Evolutionary conservation across 768 basidiomycete genomes (phyloP).

Genomic region (Mycena kentingensis): DNA sequence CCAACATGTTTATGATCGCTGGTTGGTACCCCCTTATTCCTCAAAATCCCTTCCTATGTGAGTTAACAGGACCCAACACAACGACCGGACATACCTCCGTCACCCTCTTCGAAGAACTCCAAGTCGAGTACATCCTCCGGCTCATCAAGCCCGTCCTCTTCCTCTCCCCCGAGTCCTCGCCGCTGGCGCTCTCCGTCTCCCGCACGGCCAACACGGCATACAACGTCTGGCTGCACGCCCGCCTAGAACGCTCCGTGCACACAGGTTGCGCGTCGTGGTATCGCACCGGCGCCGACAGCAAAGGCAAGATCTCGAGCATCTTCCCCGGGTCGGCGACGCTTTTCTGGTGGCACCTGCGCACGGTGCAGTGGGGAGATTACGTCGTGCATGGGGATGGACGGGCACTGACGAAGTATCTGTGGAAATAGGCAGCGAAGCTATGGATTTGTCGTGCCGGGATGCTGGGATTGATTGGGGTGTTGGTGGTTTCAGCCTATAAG

Average conservation of each 20-base stretch:
- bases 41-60: background rate
- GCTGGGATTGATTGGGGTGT: no score
- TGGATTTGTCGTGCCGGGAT: no score
- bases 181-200: conserved; percentile 44
- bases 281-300: conserved; percentile 25
- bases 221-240: conserved; percentile 40
- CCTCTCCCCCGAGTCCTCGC: conserved; percentile 32
- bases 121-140: conserved; percentile 45
- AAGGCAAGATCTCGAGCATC: conserved; percentile 45
- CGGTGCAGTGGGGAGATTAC: conserved; percentile 45
- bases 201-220: conserved; percentile 38
- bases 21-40: conserved; percentile 30
- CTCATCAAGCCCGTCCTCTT: conserved; percentile 43
- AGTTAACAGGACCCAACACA: conserved; percentile 44
- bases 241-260: conserved; percentile 38
- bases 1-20: conserved; percentile 44
- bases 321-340: conserved; percentile 56
- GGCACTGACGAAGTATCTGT: no score
- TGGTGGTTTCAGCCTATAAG: no score
- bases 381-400: conserved; percentile 41
- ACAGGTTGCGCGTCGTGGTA: conserved; percentile 39
- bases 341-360: conserved; percentile 26
- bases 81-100: conserved; percentile 47
- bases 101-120: conserved; percentile 43
- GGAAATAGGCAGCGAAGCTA: no score